phyloP scores from a whole-genome alignment of 768 basidiomycete genomes.

The Phlebiopsis flavidoalba region DNA sequence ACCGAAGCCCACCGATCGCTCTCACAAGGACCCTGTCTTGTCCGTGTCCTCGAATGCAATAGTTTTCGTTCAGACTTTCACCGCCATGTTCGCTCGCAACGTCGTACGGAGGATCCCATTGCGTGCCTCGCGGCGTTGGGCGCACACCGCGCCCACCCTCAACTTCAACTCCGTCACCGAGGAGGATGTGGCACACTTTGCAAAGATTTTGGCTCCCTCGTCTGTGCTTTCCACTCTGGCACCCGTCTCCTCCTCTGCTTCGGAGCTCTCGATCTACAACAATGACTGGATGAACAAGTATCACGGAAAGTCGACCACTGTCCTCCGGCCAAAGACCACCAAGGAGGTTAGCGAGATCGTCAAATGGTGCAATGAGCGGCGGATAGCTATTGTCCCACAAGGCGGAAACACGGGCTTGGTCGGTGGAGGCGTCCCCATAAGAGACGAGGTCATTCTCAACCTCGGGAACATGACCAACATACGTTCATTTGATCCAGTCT shows the following conservation, averaged over 20 bases:
- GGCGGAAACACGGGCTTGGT: slow-evolving; percentile 98
- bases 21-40: background rate
- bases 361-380: slow-evolving; percentile 76
- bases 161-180: slow-evolving; percentile 38
- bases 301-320: slow-evolving; percentile 74
- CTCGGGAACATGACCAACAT: slow-evolving; percentile 78
- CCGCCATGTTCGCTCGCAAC: slow-evolving; percentile 15
- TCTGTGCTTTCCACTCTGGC: slow-evolving; percentile 67
- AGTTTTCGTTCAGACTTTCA: background rate
- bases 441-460: slow-evolving; percentile 84
- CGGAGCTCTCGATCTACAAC: slow-evolving; percentile 79
- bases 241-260: slow-evolving; percentile 37
- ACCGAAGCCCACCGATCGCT: background rate
- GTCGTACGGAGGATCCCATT: slow-evolving; percentile 12
- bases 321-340: slow-evolving; percentile 85
- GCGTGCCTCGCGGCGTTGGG: slow-evolving; percentile 14
- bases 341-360: slow-evolving; percentile 86
- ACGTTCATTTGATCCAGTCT: slow-evolving; percentile 79
- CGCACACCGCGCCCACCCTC: slow-evolving; percentile 18
- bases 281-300: slow-evolving; percentile 97
- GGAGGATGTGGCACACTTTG: slow-evolving; percentile 62
- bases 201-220: slow-evolving; percentile 54
- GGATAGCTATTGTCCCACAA: slow-evolving; percentile 92
- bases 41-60: background rate
- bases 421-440: slow-evolving; percentile 86